Evolutionary conservation across 2,329 filamentous ascomycete genomes (phyloP).

Genomic region (Raffaelea ambrosiae): DNA sequence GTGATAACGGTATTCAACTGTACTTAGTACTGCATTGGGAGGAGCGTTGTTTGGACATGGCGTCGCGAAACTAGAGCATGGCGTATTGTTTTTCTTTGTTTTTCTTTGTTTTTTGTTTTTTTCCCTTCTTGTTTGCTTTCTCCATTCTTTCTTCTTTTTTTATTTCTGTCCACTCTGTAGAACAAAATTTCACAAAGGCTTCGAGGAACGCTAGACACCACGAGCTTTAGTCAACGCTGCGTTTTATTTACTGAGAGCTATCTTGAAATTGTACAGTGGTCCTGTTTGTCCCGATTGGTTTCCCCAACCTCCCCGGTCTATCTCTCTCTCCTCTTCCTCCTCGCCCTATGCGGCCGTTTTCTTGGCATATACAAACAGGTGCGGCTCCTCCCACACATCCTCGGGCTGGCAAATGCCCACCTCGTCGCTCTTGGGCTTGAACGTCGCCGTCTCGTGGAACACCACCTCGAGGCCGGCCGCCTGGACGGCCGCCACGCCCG

Average conservation of each 20-base stretch:
- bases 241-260: too few relatives aligned
- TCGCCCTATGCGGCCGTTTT: too few relatives aligned
- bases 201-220: too few relatives aligned
- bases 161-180: too few relatives aligned
- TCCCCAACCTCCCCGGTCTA: too few relatives aligned
- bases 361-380: constrained; percentile 19
- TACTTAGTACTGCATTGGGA: too few relatives aligned
- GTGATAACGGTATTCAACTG: too few relatives aligned
- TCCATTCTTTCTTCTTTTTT: too few relatives aligned
- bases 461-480: constrained; percentile 14
- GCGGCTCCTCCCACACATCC: constrained; percentile 20
- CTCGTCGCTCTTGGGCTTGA: constrained; percentile 15
- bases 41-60: background rate
- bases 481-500: constrained; percentile 11
- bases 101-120: background rate
- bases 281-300: too few relatives aligned
- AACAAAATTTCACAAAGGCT: too few relatives aligned
- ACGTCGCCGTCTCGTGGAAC: constrained; percentile 10
- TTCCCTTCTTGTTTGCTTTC: background rate
- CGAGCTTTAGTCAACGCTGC: too few relatives aligned
- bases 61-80: background rate
- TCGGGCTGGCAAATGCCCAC: constrained; percentile 17
- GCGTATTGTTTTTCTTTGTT: background rate
- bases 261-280: too few relatives aligned
- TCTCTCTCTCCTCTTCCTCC: background rate